A percentile compares a stretch with the other conserved stretches of the same genome.
phyloP scores from a whole-genome alignment of 2,329 filamentous ascomycete genomes.

The Neonectria neomacrospora region DNA sequence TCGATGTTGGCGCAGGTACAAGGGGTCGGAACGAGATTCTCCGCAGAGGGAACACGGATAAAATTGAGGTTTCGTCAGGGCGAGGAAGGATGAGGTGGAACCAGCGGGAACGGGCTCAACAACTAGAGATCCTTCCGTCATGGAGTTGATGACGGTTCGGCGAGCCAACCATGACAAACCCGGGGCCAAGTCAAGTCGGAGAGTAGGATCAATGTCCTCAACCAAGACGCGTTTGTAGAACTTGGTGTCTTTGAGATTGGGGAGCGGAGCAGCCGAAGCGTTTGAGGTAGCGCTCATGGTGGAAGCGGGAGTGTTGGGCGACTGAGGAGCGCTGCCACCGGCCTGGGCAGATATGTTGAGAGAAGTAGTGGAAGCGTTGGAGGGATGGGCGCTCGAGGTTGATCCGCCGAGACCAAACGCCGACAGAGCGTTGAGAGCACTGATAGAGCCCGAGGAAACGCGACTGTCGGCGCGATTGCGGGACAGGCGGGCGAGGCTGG shows the following conservation, averaged over 20 bases:
- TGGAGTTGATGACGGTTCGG: constrained; percentile 82
- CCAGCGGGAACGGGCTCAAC: constrained; percentile 85
- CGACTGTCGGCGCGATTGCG: constrained; percentile 71
- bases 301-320: constrained; percentile 68
- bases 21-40: constrained; percentile 76
- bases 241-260: constrained; percentile 85
- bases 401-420: constrained; percentile 58
- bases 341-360: constrained; percentile 61
- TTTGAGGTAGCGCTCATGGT: constrained; percentile 59
- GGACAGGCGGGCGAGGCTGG: constrained; percentile 76
- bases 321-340: constrained; percentile 65
- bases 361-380: constrained; percentile 71
- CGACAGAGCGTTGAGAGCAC: constrained; percentile 60
- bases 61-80: constrained; percentile 63
- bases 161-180: constrained; percentile 94
- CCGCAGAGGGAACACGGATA: constrained; percentile 89
- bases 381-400: constrained; percentile 59
- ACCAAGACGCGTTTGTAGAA: constrained; percentile 92
- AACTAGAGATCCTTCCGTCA: constrained; percentile 85
- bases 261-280: constrained; percentile 52
- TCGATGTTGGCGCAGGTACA: constrained; percentile 82
- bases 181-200: constrained; percentile 88
- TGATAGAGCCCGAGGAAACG: constrained; percentile 74
- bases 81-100: constrained; percentile 61
- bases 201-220: constrained; percentile 94